Base-by-base conservation (phyloP, 768 basidiomycete genomes). In the Hortiboletus campestris region DNA sequence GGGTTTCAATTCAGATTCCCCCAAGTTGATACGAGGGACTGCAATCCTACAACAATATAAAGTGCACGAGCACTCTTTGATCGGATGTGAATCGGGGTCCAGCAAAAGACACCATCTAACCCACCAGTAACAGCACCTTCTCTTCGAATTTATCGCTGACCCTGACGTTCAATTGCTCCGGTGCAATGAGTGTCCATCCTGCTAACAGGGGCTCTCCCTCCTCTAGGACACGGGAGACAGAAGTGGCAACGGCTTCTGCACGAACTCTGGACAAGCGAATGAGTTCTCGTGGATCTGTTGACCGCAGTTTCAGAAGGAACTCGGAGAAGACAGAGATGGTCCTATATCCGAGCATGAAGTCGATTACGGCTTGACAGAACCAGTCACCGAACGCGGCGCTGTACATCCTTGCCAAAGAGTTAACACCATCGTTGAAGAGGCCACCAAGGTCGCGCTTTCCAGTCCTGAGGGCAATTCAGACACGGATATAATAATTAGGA, bases 291-390 rank as follows among this genome's bases (percentile, higher is more conserved):
- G 95, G 94, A 70, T 99, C 97, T n/a, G 90, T 87, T 12, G 91
- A 90, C 64, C 89, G 86, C 45, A 99, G 76, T 62, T 86, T 94
- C 54, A 89, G 79, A 51, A 97, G 75, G 68, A 98, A 98, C 71
- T 98, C 96, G 9, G 92, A 88, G 72, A 99, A 98, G 4, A 98
- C 93, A 40, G 86, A 80, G 10, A 86, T 68, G 2, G 88, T 91
- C 51, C 95, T 87, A 70, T 94, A 85, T 28, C 94, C 95, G 48
- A 95, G 84, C 78, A 89, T 84, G 64, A 85, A 95, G 71, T 94
- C 91, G 62, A 98, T 94, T 43, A 96, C 93, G 0, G 95, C 94
- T 74, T 99, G 97, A 54, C 83, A 86, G 72, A 98, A 99, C 89
- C 94, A 99, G 72, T 99, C 97, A 61, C 88, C 86, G 67, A 93